Evolutionary conservation across 805 yeast genomes (phyloP).

Genomic region (Blastobotrys attinorum): DNA sequence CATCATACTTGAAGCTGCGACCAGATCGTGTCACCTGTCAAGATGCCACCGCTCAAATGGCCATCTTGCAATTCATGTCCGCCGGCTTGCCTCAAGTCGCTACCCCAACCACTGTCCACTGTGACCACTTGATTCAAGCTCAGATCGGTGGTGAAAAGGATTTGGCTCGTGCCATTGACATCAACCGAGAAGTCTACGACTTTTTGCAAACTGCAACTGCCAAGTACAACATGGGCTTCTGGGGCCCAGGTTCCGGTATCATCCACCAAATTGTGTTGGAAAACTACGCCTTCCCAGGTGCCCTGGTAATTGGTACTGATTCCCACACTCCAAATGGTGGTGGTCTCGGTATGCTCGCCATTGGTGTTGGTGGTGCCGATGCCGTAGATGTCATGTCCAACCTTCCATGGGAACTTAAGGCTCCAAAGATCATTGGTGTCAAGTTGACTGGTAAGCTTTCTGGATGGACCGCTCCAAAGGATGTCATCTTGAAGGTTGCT

Average conservation of each 20-base stretch:
- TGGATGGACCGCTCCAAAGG: conserved; percentile 98
- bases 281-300: conserved; percentile 97
- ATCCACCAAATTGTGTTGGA: conserved; percentile 95
- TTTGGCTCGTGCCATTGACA: conserved; percentile 74
- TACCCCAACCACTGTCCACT: conserved; percentile 93
- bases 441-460: conserved; percentile 84
- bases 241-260: conserved; percentile 99
- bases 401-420: conserved; percentile 95
- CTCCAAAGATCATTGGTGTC: conserved; percentile 93
- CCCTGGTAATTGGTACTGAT: conserved; percentile 92
- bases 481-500: conserved; percentile 85
- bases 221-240: conserved; percentile 94
- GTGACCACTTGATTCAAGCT: conserved; percentile 97
- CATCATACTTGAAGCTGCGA: conserved; percentile 83
- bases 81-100: conserved; percentile 89
- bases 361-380: conserved; percentile 99
- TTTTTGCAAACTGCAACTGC: conserved; percentile 85
- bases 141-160: conserved; percentile 85
- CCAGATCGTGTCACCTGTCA: conserved; percentile 99
- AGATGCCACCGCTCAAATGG: conserved; percentile 99
- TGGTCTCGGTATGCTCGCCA: conserved; percentile 95
- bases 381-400: conserved; percentile 96
- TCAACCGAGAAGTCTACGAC: conserved; percentile 91
- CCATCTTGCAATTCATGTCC: conserved; percentile 91
- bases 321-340: conserved; percentile 98